Percentiles rank a stretch among this genome's conserved stretches.
These are phyloP conservation scores for Closterium sp. DNA, from an alignment of 139 green algal genomes.

Conservation along the genomic window DNA sequence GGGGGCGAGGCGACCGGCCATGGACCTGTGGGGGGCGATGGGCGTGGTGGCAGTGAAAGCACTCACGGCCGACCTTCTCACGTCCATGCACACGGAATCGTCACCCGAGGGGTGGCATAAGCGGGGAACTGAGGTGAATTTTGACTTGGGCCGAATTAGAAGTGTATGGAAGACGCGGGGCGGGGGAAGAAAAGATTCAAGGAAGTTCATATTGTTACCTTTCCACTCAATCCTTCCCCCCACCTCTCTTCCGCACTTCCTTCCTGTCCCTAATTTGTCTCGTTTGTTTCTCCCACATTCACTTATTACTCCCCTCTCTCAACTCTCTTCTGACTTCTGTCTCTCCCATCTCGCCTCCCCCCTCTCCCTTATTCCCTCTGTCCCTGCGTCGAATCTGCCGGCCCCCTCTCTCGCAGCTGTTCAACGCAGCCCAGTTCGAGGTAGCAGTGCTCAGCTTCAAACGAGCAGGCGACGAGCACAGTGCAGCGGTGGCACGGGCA, in stretches of 20 bases:
- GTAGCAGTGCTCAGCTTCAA: conserved; percentile 12
- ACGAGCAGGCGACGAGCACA: conserved; percentile 1
- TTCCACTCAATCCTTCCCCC: neutral
- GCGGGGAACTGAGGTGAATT: neutral
- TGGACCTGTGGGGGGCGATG: conserved; percentile 20
- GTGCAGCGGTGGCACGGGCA: neutral
- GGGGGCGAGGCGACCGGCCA: neutral
- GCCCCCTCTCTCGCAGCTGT: neutral
- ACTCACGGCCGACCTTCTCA: neutral
- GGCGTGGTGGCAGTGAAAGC: neutral
- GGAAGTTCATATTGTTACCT: neutral
- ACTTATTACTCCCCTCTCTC: neutral
- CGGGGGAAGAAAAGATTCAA: neutral
- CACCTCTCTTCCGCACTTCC: too few relatives aligned
- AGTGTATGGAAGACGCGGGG: neutral
- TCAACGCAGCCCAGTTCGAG: conserved; percentile 9
- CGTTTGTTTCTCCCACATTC: neutral
- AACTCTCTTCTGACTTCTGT: too few relatives aligned
- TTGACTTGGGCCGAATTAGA: neutral
- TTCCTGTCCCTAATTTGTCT: neutral
- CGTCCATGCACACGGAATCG: conserved; percentile 2
- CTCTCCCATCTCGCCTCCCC: too few relatives aligned
- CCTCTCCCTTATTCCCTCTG: too few relatives aligned
- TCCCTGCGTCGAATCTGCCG: neutral
- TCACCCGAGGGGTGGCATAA: conserved; percentile 3